Evolutionary conservation across 176 grass and related monocot species (phyloP).

Genomic region (Elymus sibiricus): DNA sequence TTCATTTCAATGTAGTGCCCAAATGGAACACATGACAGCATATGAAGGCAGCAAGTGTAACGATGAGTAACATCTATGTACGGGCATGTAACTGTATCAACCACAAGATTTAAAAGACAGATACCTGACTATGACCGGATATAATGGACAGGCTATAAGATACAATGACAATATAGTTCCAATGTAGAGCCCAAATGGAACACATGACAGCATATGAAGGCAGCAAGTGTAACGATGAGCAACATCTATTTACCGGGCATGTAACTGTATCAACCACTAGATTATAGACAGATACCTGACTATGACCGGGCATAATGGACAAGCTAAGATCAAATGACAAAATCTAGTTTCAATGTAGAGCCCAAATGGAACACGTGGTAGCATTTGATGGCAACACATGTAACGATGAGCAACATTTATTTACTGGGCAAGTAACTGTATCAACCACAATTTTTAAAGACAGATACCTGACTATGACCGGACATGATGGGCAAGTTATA

Average conservation of each 20-base stretch:
- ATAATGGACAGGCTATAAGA: background rate
- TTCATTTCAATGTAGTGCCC: background rate
- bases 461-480: conserved; percentile 44
- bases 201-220: conserved; percentile 34
- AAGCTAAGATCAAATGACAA: background rate
- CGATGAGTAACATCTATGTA: conserved; percentile 18
- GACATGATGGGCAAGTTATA: background rate
- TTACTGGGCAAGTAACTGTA: conserved; percentile 46
- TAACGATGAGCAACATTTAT: conserved; percentile 35
- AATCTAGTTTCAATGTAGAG: background rate
- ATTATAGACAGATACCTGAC: conserved; percentile 44
- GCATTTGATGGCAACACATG: background rate
- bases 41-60: conserved; percentile 15
- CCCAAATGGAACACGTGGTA: conserved; percentile 48
- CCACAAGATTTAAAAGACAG: conserved; percentile 28
- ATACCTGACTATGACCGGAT: conserved; percentile 40
- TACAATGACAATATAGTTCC: background rate
- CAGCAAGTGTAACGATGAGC: conserved; percentile 30
- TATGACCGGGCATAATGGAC: background rate
- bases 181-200: conserved; percentile 43
- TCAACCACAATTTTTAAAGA: conserved; percentile 28
- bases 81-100: conserved; percentile 52
- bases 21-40: conserved; percentile 60
- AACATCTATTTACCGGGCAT: conserved; percentile 26
- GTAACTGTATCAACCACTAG: conserved; percentile 49